A percentile compares a stretch with the other conserved stretches of the same genome.
phyloP scores from a whole-genome alignment of 164 flowering plant species.

The Vitis riparia region DNA sequence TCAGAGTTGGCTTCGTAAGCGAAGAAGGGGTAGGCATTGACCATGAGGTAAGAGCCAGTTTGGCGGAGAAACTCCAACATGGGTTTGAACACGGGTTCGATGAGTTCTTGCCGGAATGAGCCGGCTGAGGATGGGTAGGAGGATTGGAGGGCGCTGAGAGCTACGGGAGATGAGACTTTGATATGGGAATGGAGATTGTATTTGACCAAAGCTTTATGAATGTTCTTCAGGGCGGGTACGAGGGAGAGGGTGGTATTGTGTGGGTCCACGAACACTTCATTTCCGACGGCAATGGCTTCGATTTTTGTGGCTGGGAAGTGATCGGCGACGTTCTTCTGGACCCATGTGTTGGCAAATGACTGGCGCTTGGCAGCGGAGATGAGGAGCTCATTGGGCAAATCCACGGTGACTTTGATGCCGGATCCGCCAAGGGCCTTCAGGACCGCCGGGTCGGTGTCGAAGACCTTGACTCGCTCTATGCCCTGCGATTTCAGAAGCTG shows the following conservation, averaged over 20 bases:
- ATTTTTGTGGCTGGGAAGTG: constrained; percentile 54
- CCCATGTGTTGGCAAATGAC: constrained; percentile 49
- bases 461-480: constrained; percentile 47
- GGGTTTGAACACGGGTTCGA: constrained; percentile 43
- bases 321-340: constrained; percentile 43
- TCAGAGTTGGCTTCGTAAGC: constrained; percentile 58
- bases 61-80: constrained; percentile 51
- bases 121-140: constrained; percentile 64
- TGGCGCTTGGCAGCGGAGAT: constrained; percentile 40
- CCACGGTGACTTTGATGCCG: constrained; percentile 50
- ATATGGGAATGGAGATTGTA: constrained; percentile 36
- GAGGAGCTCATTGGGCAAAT: constrained; percentile 62
- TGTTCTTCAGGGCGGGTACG: constrained; percentile 60
- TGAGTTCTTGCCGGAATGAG: constrained; percentile 40
- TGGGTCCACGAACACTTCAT: constrained; percentile 63
- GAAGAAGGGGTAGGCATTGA: constrained; percentile 59
- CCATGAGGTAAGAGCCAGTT: constrained; percentile 53
- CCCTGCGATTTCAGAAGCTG: constrained; percentile 47
- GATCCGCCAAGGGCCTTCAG: constrained; percentile 47
- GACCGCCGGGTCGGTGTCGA: constrained; percentile 61
- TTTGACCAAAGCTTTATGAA: constrained; percentile 45
- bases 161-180: constrained; percentile 66
- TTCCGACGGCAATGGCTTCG: constrained; percentile 68
- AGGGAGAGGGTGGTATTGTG: constrained; percentile 54
- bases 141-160: constrained; percentile 43